Base-by-base conservation (phyloP, 2,329 filamentous ascomycete species). In the Fusarium annulatum region DNA sequence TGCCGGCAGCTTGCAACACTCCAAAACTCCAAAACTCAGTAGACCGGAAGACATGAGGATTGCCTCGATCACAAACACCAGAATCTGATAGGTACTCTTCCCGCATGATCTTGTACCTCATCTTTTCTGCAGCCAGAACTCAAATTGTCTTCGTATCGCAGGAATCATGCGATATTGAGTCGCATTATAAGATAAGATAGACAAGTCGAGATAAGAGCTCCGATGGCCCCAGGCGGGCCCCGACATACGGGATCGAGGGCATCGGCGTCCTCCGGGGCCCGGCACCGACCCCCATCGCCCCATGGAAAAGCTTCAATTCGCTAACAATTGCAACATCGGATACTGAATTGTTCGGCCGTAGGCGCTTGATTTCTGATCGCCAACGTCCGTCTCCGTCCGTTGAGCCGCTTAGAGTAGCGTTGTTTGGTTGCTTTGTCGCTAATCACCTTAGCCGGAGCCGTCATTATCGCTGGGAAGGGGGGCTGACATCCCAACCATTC, bases 221-320 rank as follows among this genome's bases (percentile, higher is more conserved):
- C 60, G 58, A 51, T 46, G 63, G 66, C 51, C 34, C 41, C 63
- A 72, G 72, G 75, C 76, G 72, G 70, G 42, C 67, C 68, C 76
- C 72, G 72, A 64, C 63, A 30, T 64, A 60, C 66, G 51, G 68
- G 53, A 51, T 51, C 26, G 62, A 69, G 77, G 77, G 74, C 75
- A 65, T 70, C 77, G 77, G 77, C 77, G 77, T 72, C 76, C 74
- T 78, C 77, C 77, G 77, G 58, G 64, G 46, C 68, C 70, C 71
- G 76, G 64, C 69, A 68, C 68, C 70, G 72, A 67, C 76, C 74
- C 71, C 53, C 59, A 67, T 77, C 59, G 59, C 70, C 72, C 72
- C 75, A 78, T 76, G 61, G 49, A 57, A 61, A 57, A 26, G 64
- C 72, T 66, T 64, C 64, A 69, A 67, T 77, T 70, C 57, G 61